These are phyloP conservation scores for Mollisiaceae sp. DNA, from an alignment of 2,329 filamentous ascomycete species.

Conservation along the genomic window DNA sequence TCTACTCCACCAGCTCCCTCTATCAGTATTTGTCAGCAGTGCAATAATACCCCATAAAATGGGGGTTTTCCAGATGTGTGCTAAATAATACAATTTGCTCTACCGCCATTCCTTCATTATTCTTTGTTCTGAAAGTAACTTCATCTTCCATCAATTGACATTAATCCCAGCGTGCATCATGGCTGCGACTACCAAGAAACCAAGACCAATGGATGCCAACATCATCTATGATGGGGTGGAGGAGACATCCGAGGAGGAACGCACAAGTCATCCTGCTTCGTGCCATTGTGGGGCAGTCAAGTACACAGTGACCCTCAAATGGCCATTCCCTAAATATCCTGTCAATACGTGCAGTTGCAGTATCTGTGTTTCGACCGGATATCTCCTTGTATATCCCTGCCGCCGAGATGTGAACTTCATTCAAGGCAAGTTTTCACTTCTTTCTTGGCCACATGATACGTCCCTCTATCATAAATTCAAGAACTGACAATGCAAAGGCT, in stretches of 20 bases:
- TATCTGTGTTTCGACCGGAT: slow-evolving; percentile 59
- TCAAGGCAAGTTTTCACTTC: slow-evolving; percentile 26
- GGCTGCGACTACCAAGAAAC: not conserved
- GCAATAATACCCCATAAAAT: not conserved
- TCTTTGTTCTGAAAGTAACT: not conserved
- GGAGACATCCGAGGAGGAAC: slow-evolving; percentile 25
- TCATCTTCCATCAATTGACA: not conserved
- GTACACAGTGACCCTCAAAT: slow-evolving; percentile 57
- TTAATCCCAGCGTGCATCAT: not conserved
- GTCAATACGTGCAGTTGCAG: slow-evolving; percentile 68
- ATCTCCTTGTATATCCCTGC: slow-evolving; percentile 46
- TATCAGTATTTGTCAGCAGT: not conserved
- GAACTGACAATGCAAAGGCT: slow-evolving; percentile 15
- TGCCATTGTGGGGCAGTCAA: slow-evolving; percentile 61
- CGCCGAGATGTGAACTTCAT: slow-evolving; percentile 27
- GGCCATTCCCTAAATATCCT: slow-evolving; percentile 54
- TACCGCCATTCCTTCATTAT: not conserved
- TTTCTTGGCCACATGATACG: slow-evolving; percentile 1
- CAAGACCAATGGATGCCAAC: slow-evolving; percentile 11
- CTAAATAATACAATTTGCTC: not conserved
- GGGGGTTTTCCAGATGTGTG: no score
- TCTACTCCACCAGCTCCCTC: no score
- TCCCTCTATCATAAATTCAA: not conserved
- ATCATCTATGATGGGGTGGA: slow-evolving; percentile 16
- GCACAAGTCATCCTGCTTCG: slow-evolving; percentile 56